Base-by-base conservation (phyloP, 345 rosid species). In the Draba incana region DNA sequence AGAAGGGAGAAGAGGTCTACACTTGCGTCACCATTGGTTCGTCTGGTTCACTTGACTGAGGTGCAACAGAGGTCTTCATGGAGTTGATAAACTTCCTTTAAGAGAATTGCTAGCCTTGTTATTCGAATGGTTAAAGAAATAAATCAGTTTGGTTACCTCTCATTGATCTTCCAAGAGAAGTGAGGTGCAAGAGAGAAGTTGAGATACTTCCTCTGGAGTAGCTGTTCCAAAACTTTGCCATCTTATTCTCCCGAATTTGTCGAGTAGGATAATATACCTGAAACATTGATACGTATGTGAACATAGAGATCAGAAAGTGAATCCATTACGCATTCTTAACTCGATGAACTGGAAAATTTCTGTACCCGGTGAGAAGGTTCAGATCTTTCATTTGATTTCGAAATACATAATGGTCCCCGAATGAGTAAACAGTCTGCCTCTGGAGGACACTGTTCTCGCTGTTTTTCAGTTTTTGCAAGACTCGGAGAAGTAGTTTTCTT, bases 361-460 rank as follows among this genome's bases (percentile, higher is more conserved):
- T n/a, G 16, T 90, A 94, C 99, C 98, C 99, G 8, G 99, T 84
- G 52, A 91, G 92, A 82, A 94, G 96, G 81, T 94, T 94, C 71
- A 89, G 71, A 71, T 91, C 83, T 72, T 83, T 87, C 20, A 89
- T 84, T 45, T 87, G 89, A 77, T 91, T 94, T 28, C 99, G 69
- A 71, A 94, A 89, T 80, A 84, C 68, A 70, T 89, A 94, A 71
- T 94, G 92, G 78, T 94, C 96, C 25, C 97, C 98, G 54, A 94
- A 94, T 4, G 91, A 84, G 78, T 90, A 94, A 58, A 72, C 90
- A 73, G 63, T 67, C 78, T 86, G 90, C 78, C 83, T 87, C 70
- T 82, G 86, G 38, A 87, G 83, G 14, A 62, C 67, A 57, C 61
- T 77, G 58, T 81, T 80, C 72, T 62, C 78, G 27, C 66, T 80